These are phyloP conservation scores for Chenopodium album DNA, from an alignment of 148 eudicot species.

Conservation along the genomic window DNA sequence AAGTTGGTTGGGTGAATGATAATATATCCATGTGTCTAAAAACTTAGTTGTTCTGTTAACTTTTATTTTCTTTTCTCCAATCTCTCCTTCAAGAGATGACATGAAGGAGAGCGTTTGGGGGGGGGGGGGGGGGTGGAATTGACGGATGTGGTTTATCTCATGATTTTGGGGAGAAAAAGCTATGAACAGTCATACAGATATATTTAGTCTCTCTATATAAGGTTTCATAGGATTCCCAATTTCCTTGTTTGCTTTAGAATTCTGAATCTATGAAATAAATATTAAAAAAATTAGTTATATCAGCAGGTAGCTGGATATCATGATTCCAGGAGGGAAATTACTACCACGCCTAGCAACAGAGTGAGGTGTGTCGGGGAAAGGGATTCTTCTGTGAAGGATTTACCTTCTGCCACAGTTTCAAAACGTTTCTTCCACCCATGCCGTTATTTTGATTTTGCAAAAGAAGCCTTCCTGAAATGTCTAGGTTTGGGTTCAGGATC, in stretches of 20 bases:
- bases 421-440: conserved; percentile 45
- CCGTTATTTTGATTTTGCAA: conserved; percentile 46
- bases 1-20: not conserved
- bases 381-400: conserved; percentile 35
- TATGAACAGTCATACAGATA: not conserved
- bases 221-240: not conserved
- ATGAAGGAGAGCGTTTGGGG: too few relatives aligned
- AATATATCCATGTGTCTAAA: not conserved
- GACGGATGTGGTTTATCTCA: too few relatives aligned
- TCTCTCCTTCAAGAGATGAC: too few relatives aligned
- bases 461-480: conserved; percentile 66
- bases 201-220: not conserved
- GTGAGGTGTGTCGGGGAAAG: conserved; percentile 30
- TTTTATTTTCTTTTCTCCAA: not conserved
- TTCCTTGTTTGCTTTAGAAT: not conserved
- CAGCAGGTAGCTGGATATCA: conserved; percentile 33
- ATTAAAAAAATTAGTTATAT: not conserved
- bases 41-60: not conserved
- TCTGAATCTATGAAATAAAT: not conserved
- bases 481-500: conserved; percentile 43
- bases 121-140: not conserved
- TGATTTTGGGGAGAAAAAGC: not conserved
- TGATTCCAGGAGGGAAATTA: conserved; percentile 18
- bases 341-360: conserved; percentile 32
- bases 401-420: conserved; percentile 14